phyloP scores from a whole-genome alignment of 2,329 filamentous ascomycete genomes.

The Penicillium vulpinum region DNA sequence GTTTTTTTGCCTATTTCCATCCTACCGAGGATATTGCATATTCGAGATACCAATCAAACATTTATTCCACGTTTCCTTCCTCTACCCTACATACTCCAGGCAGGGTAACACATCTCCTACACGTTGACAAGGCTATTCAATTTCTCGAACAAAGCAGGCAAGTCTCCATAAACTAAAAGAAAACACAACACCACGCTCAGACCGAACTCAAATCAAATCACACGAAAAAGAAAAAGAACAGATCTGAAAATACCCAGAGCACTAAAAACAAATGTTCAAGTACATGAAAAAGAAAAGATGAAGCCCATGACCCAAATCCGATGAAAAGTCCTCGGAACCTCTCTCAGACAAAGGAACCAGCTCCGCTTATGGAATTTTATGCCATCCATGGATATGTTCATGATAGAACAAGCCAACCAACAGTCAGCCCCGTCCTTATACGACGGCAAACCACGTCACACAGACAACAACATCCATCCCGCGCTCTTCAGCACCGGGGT shows the following conservation, averaged over 20 bases:
- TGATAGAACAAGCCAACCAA: neutral
- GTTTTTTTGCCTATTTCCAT: neutral
- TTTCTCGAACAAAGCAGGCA: neutral
- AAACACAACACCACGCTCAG: conserved; percentile 7
- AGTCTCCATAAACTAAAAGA: neutral
- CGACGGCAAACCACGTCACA: conserved; percentile 49
- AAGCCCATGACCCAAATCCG: neutral
- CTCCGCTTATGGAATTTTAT: neutral
- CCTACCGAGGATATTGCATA: conserved; percentile 1
- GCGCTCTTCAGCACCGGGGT: conserved; percentile 47
- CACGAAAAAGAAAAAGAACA: conserved; percentile 4
- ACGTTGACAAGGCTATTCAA: neutral
- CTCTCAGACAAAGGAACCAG: neutral
- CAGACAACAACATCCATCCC: conserved; percentile 52
- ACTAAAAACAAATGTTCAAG: conserved; percentile 3
- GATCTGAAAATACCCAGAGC: neutral
- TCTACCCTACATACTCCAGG: neutral
- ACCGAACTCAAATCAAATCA: conserved; percentile 1
- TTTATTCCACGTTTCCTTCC: neutral
- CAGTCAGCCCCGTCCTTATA: conserved; percentile 16
- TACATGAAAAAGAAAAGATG: neutral
- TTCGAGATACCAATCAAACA: neutral
- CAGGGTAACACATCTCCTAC: neutral
- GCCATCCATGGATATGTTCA: neutral
- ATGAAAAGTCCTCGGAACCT: neutral